Evolutionary conservation across 805 yeast genomes (phyloP).

Genomic region (Wickerhamomyces rabaulensis): DNA sequence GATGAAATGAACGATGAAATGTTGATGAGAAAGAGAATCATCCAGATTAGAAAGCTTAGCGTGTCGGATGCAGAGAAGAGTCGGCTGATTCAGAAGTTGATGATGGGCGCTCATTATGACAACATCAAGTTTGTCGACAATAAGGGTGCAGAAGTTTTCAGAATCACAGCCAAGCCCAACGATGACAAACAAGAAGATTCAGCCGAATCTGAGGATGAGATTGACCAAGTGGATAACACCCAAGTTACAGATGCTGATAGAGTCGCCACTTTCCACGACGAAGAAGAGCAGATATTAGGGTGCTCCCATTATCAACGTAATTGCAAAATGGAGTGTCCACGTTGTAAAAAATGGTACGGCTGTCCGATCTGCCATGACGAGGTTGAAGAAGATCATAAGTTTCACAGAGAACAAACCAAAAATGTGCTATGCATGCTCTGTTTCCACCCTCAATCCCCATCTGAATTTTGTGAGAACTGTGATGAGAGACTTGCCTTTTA

Average conservation of each 20-base stretch:
- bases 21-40: constrained; percentile 44
- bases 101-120: constrained; percentile 64
- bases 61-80: constrained; percentile 20
- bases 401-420: constrained; percentile 52
- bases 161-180: constrained; percentile 16
- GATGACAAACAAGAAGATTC: constrained; percentile 14
- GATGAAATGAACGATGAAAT: constrained; percentile 19
- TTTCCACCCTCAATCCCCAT: constrained; percentile 67
- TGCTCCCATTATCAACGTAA: constrained; percentile 80
- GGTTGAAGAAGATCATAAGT: constrained; percentile 46
- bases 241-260: constrained; percentile 42
- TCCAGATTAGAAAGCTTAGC: constrained; percentile 26
- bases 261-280: constrained; percentile 42
- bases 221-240: constrained; percentile 21
- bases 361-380: constrained; percentile 86
- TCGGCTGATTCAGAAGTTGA: constrained; percentile 49
- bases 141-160: constrained; percentile 21
- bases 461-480: constrained; percentile 65
- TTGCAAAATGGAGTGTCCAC: constrained; percentile 78
- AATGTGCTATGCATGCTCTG: constrained; percentile 83
- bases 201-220: constrained; percentile 10
- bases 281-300: constrained; percentile 48
- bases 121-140: constrained; percentile 33
- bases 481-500: constrained; percentile 64
- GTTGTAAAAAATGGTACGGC: constrained; percentile 68